Conservation (phyloP, 306 rosid species). For the Cajanus cajan region DNA sequence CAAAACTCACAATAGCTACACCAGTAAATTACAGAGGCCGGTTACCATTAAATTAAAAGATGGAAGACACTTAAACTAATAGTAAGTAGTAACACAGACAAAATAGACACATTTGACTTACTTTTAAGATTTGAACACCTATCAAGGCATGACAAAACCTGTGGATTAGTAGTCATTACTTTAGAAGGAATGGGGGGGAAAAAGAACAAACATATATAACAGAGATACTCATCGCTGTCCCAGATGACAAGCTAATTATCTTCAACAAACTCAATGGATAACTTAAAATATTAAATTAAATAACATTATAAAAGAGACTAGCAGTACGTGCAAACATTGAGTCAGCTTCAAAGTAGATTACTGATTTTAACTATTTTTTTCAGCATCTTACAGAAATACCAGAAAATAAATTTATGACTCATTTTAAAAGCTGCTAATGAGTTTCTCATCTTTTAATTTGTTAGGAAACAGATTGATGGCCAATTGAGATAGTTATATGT, state of each 20-base stretch:
- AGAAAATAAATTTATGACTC: not conserved
- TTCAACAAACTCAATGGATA: constrained; percentile 9
- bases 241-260: not conserved
- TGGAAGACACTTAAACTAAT: not conserved
- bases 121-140: constrained; percentile 73
- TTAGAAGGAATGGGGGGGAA: not conserved
- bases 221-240: not conserved
- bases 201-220: not conserved
- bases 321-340: not conserved
- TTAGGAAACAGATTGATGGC: not conserved
- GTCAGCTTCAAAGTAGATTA: not conserved
- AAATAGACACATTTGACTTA: constrained; percentile 38
- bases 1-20: constrained; percentile 84
- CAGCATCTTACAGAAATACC: not conserved
- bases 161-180: constrained; percentile 36
- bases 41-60: constrained; percentile 10
- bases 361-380: not conserved
- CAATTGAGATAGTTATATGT: not conserved
- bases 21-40: constrained; percentile 22
- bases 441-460: not conserved
- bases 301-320: not conserved
- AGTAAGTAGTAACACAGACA: not conserved
- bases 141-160: constrained; percentile 80
- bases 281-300: not conserved
- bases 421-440: not conserved